Base-by-base conservation (phyloP, 1,284 basidiomycete species). In the Marasmius oreades region DNA sequence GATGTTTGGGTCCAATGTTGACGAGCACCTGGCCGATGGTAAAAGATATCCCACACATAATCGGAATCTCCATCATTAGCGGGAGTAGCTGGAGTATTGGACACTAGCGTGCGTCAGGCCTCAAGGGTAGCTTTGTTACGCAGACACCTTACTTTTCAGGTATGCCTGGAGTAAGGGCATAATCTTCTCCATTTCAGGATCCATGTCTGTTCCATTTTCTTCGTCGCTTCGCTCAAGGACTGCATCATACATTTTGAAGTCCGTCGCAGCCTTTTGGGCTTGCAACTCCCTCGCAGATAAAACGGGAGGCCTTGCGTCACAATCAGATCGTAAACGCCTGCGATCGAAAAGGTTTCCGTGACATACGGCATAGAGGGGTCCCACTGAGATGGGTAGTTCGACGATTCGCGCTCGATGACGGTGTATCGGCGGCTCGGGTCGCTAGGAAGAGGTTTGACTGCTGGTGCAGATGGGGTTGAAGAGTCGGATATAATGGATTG, bases 41-140 rank as follows among this genome's bases (percentile, higher is more conserved):
- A 90, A 66, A 90, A 91, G 16, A 91, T 80, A 64, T 91, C 89
- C 79, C 84, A 91, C 24, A 91, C 88, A 63, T 88, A 91, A 61
- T 58, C 55, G n/a, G 55, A 45, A 8, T 53, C 16, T 14, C 48
- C 22, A 1, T 44, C 18, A 20, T 52, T 20, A 5, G 24, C 42
- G 18, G 53, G 47, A 2, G 42, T 7, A 12, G 37, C 33, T 3
- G 47, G 56, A 22, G 48, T 22, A 23, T 33, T 45, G 36, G 20
- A 46, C 47, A 34, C 46, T 43, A 24, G 59, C 47, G 48, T 34
- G 5, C n/a, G 37, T 16, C n/a, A 5, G 24, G 31, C 31, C 12
- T 43, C 8, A 31, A 6, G 20, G 36, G 1, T 22, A n/a, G 22
- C 7, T 33, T 18, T 26, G 37, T 26, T 22, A 22, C 24, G 20